A percentile compares a stretch with the other conserved stretches of the same genome.
Evolutionary conservation across 805 yeast genomes (phyloP).

Genomic region (Candida loeiensis): DNA sequence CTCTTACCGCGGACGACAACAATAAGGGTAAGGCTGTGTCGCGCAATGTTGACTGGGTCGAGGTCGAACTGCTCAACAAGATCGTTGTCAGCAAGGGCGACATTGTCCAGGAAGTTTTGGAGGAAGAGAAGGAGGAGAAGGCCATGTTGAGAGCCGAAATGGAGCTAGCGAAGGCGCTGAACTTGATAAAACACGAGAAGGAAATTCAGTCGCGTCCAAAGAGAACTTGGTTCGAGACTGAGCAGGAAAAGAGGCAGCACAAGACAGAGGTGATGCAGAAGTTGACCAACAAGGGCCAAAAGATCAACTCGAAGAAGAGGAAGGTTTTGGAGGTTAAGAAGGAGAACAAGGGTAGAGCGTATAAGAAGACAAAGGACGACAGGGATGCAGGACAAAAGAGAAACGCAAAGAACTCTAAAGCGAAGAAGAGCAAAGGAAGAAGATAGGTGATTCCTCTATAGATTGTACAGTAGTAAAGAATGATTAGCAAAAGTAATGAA

Average conservation of each 20-base stretch:
- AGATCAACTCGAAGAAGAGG: conserved; percentile 64
- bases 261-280: conserved; percentile 35
- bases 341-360: conserved; percentile 52
- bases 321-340: conserved; percentile 60
- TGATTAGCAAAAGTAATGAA: conserved; percentile 28
- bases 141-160: conserved; percentile 85
- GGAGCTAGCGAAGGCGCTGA: conserved; percentile 83
- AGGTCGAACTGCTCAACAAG: conserved; percentile 65
- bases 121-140: conserved; percentile 86
- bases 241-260: conserved; percentile 48
- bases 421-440: conserved; percentile 3
- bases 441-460: background rate
- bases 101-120: conserved; percentile 69
- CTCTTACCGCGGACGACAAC: conserved; percentile 38
- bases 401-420: conserved; percentile 13
- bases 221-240: conserved; percentile 92
- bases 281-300: conserved; percentile 49
- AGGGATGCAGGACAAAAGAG: conserved; percentile 52
- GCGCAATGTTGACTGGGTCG: conserved; percentile 86
- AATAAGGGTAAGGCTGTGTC: conserved; percentile 67
- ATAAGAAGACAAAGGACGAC: conserved; percentile 78
- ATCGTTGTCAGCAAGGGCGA: conserved; percentile 58
- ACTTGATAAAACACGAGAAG: conserved; percentile 69
- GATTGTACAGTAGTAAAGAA: background rate
- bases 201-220: conserved; percentile 89